Evolutionary conservation across 1,139 yeast genomes (phyloP), one percentile per base, ranked within the genome.

Genomic region (Kurtzmaniella quercitrusa): DNA sequence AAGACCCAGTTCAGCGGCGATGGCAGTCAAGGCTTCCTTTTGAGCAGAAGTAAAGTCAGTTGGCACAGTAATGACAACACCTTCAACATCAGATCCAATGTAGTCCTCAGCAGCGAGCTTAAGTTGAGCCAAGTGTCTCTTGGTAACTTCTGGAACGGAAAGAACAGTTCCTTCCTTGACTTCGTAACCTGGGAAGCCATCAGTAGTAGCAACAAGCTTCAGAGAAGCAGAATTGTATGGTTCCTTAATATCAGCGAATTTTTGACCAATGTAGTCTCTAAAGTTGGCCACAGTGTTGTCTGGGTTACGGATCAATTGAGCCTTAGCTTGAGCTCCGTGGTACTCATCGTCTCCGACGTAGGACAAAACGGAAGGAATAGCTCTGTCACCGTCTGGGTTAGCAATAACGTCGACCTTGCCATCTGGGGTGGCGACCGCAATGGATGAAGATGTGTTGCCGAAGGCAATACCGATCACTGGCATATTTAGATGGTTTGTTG

Each of bases 331-430:
- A 50, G 88, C 85, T 48, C 99, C 99, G 63, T 93, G 97, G 71
- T 88, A 93, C 71, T 93, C 98, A 63, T 93, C 98, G 44, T 78
- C 84, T 50, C 95, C 96, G 48, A 89, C 89, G 64, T 91, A 93
- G 14, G 98, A 84, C 50, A 93, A 76, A 45, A 87, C 87, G 19
- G 98, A 86, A 50, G 98, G 96, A 61, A 93, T 93, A 48, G 94
- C 79, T 72, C 98, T 89, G 69, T 94, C 98, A 65, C 99, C 99
- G 61, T 93, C 98, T 55, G 95, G 97, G 79, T 93, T 93, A 55
- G 98, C 98, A 65, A 93, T 93, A 51, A 93, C 96, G 60, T 93
- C 97, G 48, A 89, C 95, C 65, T 86, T 88, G 46, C 96, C 95
- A 56, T 91, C 97, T 59, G 74, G 69, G 45, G 84, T 80, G 53